Conservation (phyloP, 2,329 filamentous ascomycete species). For the Pestalotiopsis sp. region DNA sequence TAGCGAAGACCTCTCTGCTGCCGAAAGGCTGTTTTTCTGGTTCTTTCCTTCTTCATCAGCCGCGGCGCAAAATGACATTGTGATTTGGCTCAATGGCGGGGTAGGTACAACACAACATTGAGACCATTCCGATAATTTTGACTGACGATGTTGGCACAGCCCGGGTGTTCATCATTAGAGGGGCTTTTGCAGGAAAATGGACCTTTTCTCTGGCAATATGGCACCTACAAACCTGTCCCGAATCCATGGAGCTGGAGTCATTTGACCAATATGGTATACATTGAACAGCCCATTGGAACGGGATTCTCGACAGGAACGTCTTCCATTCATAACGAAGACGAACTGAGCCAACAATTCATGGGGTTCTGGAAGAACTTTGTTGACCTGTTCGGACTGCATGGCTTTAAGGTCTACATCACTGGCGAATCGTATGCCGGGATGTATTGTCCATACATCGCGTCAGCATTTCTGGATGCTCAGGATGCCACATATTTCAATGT, state of each 20-base stretch:
- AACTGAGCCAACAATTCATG: slow-evolving; percentile 71
- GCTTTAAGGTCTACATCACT: slow-evolving; percentile 54
- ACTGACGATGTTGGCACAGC: slow-evolving; percentile 20
- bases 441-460: slow-evolving; percentile 60
- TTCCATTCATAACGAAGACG: slow-evolving; percentile 66
- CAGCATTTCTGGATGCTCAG: slow-evolving; percentile 50
- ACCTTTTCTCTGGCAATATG: slow-evolving; percentile 71
- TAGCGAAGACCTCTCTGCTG: slow-evolving; percentile 39
- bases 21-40: slow-evolving; percentile 56
- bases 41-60: slow-evolving; percentile 54
- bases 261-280: slow-evolving; percentile 76
- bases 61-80: slow-evolving; percentile 48
- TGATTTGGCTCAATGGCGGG: slow-evolving; percentile 54
- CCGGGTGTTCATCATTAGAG: slow-evolving; percentile 62
- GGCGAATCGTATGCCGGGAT: slow-evolving; percentile 56
- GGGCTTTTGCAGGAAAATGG: slow-evolving; percentile 78
- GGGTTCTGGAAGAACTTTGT: slow-evolving; percentile 70
- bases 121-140: not conserved
- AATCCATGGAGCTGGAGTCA: slow-evolving; percentile 77
- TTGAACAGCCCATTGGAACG: slow-evolving; percentile 69
- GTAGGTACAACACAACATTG: not conserved
- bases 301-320: slow-evolving; percentile 69
- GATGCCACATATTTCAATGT: slow-evolving; percentile 53
- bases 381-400: slow-evolving; percentile 53
- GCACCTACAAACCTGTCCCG: slow-evolving; percentile 65